A percentile compares a stretch with the other conserved stretches of the same genome.
Evolutionary conservation across 2,329 filamentous ascomycete genomes (phyloP).

Genomic region (Byssothecium circinans): DNA sequence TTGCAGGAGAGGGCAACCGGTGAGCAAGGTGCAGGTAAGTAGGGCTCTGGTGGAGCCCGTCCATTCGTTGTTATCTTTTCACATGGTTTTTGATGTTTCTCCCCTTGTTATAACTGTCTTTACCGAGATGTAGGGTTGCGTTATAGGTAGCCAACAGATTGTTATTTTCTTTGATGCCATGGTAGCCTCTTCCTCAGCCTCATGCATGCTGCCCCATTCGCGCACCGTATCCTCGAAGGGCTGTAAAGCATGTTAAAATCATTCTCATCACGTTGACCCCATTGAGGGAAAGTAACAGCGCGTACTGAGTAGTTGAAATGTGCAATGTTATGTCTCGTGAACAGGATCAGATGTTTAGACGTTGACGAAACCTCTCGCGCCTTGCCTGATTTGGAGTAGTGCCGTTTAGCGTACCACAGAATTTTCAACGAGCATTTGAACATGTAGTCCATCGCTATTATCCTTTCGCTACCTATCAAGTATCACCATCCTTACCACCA

Average conservation of each 20-base stretch:
- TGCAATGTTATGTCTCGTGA: background rate
- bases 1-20: background rate
- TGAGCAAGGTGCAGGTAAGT: constrained; percentile 1
- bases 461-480: background rate
- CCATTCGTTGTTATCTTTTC: background rate
- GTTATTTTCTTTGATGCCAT: background rate
- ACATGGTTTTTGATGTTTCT: background rate
- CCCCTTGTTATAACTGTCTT: background rate
- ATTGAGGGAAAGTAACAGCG: too few species aligned
- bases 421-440: background rate
- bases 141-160: too few species aligned
- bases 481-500: too few species aligned
- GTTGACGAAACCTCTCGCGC: background rate
- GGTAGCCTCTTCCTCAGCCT: background rate
- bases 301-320: too few species aligned
- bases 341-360: background rate
- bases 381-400: background rate
- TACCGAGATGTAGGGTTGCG: background rate
- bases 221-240: background rate
- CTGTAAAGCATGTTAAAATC: background rate
- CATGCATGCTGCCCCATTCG: background rate
- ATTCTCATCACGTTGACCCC: too few species aligned
- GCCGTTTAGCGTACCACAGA: background rate
- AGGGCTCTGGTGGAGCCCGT: background rate
- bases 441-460: background rate